Evolutionary conservation across 108 stramenopile genomes (phyloP).

Genomic region (Skeletonema potamos): DNA sequence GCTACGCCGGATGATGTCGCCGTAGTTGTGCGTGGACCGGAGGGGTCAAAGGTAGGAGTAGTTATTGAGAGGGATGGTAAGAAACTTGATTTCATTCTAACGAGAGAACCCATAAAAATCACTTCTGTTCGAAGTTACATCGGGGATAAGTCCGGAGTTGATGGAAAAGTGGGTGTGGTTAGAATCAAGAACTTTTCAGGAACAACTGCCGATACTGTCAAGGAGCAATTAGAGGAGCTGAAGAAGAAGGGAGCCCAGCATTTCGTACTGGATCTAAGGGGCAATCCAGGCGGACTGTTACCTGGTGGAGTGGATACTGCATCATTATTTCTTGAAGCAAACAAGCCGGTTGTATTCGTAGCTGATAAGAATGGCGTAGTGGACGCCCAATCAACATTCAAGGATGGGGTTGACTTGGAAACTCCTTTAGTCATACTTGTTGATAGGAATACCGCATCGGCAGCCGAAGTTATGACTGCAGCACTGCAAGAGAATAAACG

Average conservation of each 20-base stretch:
- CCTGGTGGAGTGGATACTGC: constrained; percentile 96
- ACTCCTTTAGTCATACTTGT: constrained; percentile 76
- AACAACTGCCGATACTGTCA: constrained; percentile 82
- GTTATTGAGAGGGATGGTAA: constrained; percentile 71
- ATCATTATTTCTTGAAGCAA: constrained; percentile 80
- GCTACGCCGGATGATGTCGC: constrained; percentile 87
- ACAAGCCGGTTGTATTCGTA: constrained; percentile 80
- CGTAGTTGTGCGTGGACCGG: constrained; percentile 67
- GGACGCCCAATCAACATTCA: constrained; percentile 67
- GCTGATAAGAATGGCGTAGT: constrained; percentile 81
- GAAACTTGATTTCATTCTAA: constrained; percentile 79
- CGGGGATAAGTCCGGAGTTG: constrained; percentile 39
- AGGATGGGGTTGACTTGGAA: constrained; percentile 67
- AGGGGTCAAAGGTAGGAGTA: constrained; percentile 78
- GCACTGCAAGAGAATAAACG: constrained; percentile 85
- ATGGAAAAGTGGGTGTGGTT: constrained; percentile 71
- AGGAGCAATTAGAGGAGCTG: constrained; percentile 59
- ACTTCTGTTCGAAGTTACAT: constrained; percentile 77
- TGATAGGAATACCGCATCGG: constrained; percentile 84
- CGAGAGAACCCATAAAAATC: constrained; percentile 83
- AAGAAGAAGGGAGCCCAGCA: constrained; percentile 81
- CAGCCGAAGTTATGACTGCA: constrained; percentile 90
- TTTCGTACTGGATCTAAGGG: constrained; percentile 86
- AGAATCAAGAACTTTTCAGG: constrained; percentile 90
- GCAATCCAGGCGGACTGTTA: constrained; percentile 93